A percentile compares a stretch with the other conserved stretches of the same genome.
These are phyloP conservation scores for Dendrothele bispora DNA, from an alignment of 768 basidiomycete species.

Conservation along the genomic window DNA sequence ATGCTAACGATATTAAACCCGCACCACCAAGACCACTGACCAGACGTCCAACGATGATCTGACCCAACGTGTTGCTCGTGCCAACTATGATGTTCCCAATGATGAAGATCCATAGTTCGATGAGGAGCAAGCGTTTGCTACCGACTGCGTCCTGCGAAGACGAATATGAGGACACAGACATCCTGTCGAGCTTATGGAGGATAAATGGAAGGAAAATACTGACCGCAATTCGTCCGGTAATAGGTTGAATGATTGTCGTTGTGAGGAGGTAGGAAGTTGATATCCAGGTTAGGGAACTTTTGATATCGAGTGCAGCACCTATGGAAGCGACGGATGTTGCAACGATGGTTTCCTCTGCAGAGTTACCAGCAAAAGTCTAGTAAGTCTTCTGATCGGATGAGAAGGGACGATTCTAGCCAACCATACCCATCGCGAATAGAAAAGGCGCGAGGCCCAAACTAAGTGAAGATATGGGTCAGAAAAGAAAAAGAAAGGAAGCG, in stretches of 20 bases:
- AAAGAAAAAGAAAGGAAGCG: too few relatives aligned
- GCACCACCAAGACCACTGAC: slow-evolving; percentile 24
- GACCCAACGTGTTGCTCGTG: slow-evolving; percentile 18
- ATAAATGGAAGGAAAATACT: too few relatives aligned
- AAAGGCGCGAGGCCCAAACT: too few relatives aligned
- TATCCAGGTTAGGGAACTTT: slow-evolving; percentile 25
- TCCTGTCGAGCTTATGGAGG: background rate
- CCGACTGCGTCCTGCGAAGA: slow-evolving; percentile 21
- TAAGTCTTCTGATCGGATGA: too few relatives aligned
- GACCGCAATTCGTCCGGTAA: slow-evolving; percentile 24
- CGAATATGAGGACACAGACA: background rate
- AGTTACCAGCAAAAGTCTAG: too few relatives aligned
- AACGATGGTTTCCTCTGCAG: slow-evolving; percentile 28
- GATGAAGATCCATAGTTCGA: slow-evolving; percentile 24
- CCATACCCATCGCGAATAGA: too few relatives aligned
- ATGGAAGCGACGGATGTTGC: slow-evolving; percentile 23
- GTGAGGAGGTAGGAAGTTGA: slow-evolving; percentile 25
- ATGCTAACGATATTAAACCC: slow-evolving; percentile 20
- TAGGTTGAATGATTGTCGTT: slow-evolving; percentile 22
- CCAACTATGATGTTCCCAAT: slow-evolving; percentile 27
- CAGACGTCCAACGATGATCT: slow-evolving; percentile 25
- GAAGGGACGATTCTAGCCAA: too few relatives aligned
- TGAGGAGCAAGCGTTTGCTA: slow-evolving; percentile 20
- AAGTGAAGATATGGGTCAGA: too few relatives aligned
- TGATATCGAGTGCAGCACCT: slow-evolving; percentile 21